Percentiles rank a stretch among this genome's conserved stretches.
Evolutionary conservation across 306 rosid genomes (phyloP).

Genomic region (Casuarina glauca): DNA sequence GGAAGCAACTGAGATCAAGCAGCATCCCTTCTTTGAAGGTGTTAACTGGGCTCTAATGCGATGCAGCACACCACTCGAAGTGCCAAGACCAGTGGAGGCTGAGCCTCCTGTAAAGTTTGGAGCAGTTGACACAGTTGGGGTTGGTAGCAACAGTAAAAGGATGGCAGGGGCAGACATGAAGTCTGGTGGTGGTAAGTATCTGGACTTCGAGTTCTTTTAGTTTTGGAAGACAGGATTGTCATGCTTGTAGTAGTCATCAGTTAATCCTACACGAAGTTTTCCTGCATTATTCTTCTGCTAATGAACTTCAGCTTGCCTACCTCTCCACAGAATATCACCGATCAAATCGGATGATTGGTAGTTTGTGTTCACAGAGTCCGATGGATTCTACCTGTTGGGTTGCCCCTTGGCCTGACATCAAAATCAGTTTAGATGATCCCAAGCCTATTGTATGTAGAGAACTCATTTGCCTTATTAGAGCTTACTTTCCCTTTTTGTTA

Average conservation of each 20-base stretch:
- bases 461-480: slow-evolving; percentile 20
- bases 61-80: slow-evolving; percentile 92
- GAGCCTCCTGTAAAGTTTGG: slow-evolving; percentile 64
- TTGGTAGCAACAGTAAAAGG: slow-evolving; percentile 71
- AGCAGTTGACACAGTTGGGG: slow-evolving; percentile 48
- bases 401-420: slow-evolving; percentile 15
- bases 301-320: slow-evolving; percentile 31
- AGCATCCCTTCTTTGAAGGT: slow-evolving; percentile 91
- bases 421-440: slow-evolving; percentile 25
- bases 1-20: slow-evolving; percentile 92
- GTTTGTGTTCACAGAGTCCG: slow-evolving; percentile 30
- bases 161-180: slow-evolving; percentile 68
- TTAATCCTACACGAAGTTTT: slow-evolving; percentile 36
- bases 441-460: slow-evolving; percentile 18
- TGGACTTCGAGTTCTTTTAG: slow-evolving; percentile 97
- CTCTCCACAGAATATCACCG: slow-evolving; percentile 27
- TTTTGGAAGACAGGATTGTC: slow-evolving; percentile 37
- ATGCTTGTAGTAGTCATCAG: slow-evolving; percentile 38
- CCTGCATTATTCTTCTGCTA: slow-evolving; percentile 33
- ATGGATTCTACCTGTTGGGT: slow-evolving; percentile 14
- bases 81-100: slow-evolving; percentile 73
- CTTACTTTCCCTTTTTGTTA: too few relatives aligned
- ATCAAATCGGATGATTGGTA: slow-evolving; percentile 35
- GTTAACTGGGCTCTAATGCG: slow-evolving; percentile 92
- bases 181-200: slow-evolving; percentile 86